Evolutionary conservation across 441 rosid species (phyloP), one percentile per base, ranked within the genome.

Genomic region (Kokia cookei): DNA sequence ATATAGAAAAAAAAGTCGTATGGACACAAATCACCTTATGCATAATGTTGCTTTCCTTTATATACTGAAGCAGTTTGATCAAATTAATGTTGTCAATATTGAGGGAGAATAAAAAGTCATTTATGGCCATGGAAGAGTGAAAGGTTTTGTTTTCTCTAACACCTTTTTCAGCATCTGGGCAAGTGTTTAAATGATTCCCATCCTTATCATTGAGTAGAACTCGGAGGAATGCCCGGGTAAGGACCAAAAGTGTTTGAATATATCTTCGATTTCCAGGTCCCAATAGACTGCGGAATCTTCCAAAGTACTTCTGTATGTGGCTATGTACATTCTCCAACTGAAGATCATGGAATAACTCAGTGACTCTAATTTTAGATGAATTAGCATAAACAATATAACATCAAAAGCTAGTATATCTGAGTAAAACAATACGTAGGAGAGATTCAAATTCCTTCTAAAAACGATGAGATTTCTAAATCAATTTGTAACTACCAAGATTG

Each of bases 191-290:
- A 72, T 37, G 42, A 79, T 59, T 67, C 78, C 65, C 84, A 74
- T 78, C 81, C 53, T 76, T 71, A 50, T 85, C 87, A 78, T 79
- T 77, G 55, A 96, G 80, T 50, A 69, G 72, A 77, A 86, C 80
- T 81, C 70, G 87, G 73, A 85, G 89, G 79, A 96, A 87, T 72
- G 97, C 93, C 63, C 73, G 78, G 68, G 91, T 84, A 57, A 96
- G 83, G 77, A 92, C 91, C 85, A 90, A 79, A 75, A 96, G 71
- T 65, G 94, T 96, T 82, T 93, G 99, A 82, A 96, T 92, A 71
- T 96, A 85, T 91, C 99, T 93, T 78, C 96, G 87, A 82, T 93
- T 96, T 57, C 97, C 93, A 81, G 94, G 88, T 77, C 97, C 97
- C 87, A 96, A 81, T 45, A 83, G 86, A 74, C 62, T 86, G 81